Evolutionary conservation across 2,329 filamentous ascomycete genomes (phyloP), one percentile per base, ranked within the genome.

Genomic region (Colletotrichum karsti): DNA sequence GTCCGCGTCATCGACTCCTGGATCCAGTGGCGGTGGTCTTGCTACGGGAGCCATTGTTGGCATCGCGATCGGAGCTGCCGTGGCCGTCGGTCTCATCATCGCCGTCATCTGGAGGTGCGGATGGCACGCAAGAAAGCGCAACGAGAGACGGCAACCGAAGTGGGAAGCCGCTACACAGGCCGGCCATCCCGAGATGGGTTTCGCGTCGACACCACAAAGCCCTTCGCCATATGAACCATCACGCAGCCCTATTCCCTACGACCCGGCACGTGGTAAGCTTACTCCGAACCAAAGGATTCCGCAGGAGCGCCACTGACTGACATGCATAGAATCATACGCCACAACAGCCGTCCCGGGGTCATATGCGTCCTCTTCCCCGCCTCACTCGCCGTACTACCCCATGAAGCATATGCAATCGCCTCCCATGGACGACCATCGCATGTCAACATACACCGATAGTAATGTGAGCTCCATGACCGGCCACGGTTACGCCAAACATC

Each of bases 31-130:
- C 12, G 30, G 60, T 24, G 60, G 67, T 2, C 51, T 72, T 8
- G 37, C 54, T 3, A 64, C 62, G 3, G 72, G 68, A 3, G 61
- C 67, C 13, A 69, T 72, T 18, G 70, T 66, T 7, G 73, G 72
- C 3, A 73, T 73, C 26, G 73, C 69, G 33, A 54, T 73, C 10
- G 73, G 73, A 2, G 67, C 58, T 7, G 63, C 54, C 2, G 59
- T 64, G 5, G 68, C 62, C 2, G 46, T 73, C 8, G 53, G 42
- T 4, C 33, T 70, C 12, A 13, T 70, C 42, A 39, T 55, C 7
- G 33, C 63, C 22, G 20, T 70, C 28, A 35, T 69, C 48, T 70
- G 69, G 69, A 35, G 58, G 22, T 70, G 62, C 35, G 48, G 63
- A 3, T 66, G 69, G 37, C 66, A 62, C 18, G 67, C 67, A 5